These are phyloP conservation scores for Pseudozyma tsukubaensis DNA, from an alignment of 1,284 basidiomycete genomes.

Conservation along the genomic window DNA sequence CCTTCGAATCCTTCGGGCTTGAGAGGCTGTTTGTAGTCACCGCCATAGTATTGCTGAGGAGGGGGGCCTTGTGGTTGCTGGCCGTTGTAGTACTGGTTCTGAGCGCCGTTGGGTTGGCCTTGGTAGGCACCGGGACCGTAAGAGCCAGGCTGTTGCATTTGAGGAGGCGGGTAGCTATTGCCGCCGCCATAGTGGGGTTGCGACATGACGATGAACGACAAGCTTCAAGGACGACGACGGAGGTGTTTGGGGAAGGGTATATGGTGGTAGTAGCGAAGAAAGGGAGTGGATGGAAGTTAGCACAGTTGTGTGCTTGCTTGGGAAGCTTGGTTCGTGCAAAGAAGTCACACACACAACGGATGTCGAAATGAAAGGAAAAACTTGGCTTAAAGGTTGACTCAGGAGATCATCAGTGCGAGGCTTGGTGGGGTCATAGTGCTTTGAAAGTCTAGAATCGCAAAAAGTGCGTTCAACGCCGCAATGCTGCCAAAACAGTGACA, in stretches of 20 bases:
- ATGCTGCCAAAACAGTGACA: too few species aligned
- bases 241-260: background rate
- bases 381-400: too few species aligned
- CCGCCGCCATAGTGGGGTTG: constrained; percentile 36
- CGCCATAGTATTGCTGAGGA: constrained; percentile 46
- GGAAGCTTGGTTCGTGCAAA: too few species aligned
- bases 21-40: constrained; percentile 51
- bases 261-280: constrained; percentile 3
- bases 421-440: too few species aligned
- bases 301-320: too few species aligned
- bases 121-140: constrained; percentile 42
- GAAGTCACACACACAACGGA: too few species aligned
- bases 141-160: constrained; percentile 37
- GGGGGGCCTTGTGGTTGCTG: constrained; percentile 20
- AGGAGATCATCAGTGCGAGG: too few species aligned
- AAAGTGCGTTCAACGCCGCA: too few species aligned
- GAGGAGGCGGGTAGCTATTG: constrained; percentile 26
- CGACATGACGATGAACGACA: constrained; percentile 30
- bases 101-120: constrained; percentile 52
- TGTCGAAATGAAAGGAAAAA: too few species aligned
- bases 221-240: background rate
- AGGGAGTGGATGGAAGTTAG: background rate
- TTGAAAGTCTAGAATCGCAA: too few species aligned
- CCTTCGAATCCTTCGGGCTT: constrained; percentile 60
- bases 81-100: constrained; percentile 53